These are phyloP conservation scores for Cystobasidiaceae sp. DNA, from an alignment of 1,284 basidiomycete species.

Conservation along the genomic window DNA sequence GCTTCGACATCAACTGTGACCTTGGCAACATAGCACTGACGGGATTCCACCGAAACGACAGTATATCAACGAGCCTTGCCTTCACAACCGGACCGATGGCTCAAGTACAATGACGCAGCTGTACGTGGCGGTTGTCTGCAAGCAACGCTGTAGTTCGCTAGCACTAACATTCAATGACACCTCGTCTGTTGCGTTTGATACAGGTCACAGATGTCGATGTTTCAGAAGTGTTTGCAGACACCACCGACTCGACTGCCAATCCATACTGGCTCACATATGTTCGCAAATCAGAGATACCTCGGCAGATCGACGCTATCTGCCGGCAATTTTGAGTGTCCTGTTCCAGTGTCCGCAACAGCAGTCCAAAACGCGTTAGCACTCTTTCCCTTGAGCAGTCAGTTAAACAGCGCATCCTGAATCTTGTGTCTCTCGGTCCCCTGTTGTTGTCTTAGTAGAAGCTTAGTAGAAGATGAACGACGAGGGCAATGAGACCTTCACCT, in stretches of 20 bases:
- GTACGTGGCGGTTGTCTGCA: background rate
- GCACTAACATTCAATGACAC: too few relatives aligned
- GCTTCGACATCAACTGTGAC: background rate
- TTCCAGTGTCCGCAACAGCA: background rate
- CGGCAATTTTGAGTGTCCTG: constrained; percentile 7
- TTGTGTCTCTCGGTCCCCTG: too few relatives aligned
- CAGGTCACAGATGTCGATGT: constrained; percentile 30
- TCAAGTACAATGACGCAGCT: constrained; percentile 58
- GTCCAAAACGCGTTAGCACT: background rate
- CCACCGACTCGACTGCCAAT: constrained; percentile 29
- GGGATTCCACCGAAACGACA: background rate
- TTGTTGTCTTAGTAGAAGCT: too few relatives aligned
- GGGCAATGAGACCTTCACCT: too few relatives aligned
- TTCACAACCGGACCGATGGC: constrained; percentile 70
- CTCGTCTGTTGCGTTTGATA: background rate
- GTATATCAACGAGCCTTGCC: constrained; percentile 76
- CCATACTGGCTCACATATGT: constrained; percentile 33
- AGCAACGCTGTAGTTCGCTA: too few relatives aligned
- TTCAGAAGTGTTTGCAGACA: constrained; percentile 31
- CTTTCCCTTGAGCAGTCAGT: background rate
- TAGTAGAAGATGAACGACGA: too few relatives aligned
- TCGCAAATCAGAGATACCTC: constrained; percentile 10
- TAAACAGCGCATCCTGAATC: too few relatives aligned
- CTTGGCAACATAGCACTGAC: background rate
- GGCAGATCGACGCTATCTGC: constrained; percentile 22